A percentile compares a stretch with the other conserved stretches of the same genome.
These are phyloP conservation scores for Diaporthe sp. DNA, from an alignment of 2,329 filamentous ascomycete genomes.

Conservation along the genomic window DNA sequence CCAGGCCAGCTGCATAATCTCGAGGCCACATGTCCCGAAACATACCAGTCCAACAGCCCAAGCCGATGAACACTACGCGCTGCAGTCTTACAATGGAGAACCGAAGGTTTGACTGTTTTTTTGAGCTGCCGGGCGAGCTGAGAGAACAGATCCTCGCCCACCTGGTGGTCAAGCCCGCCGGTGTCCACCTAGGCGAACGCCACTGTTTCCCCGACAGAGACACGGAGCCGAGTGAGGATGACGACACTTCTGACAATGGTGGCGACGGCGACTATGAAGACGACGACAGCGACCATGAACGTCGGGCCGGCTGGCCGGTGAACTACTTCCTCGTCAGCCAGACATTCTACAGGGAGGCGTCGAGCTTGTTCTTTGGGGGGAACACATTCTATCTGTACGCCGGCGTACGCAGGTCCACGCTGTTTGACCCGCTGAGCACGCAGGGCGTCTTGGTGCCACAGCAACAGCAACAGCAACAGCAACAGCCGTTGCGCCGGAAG, in stretches of 20 bases:
- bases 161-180: conserved; percentile 44
- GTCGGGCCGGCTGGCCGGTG: not conserved
- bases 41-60: not conserved
- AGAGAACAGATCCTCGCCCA: conserved; percentile 48
- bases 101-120: not conserved
- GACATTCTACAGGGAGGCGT: conserved; percentile 45
- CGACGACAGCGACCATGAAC: not conserved
- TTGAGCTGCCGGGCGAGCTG: conserved; percentile 48
- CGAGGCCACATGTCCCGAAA: not conserved
- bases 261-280: not conserved
- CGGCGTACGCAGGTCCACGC: not conserved
- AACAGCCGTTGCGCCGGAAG: too few species aligned
- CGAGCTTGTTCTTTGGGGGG: conserved; percentile 47
- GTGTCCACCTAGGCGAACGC: conserved; percentile 42
- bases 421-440: not conserved
- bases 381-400: conserved; percentile 48
- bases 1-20: not conserved
- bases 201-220: not conserved
- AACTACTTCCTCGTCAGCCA: conserved; percentile 40
- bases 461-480: not conserved
- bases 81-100: not conserved
- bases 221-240: not conserved
- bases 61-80: not conserved
- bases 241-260: not conserved
- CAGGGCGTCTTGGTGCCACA: too few species aligned